phyloP scores from a whole-genome alignment of 2,329 filamentous ascomycete species.

The Aspergillus pseudotamarii region DNA sequence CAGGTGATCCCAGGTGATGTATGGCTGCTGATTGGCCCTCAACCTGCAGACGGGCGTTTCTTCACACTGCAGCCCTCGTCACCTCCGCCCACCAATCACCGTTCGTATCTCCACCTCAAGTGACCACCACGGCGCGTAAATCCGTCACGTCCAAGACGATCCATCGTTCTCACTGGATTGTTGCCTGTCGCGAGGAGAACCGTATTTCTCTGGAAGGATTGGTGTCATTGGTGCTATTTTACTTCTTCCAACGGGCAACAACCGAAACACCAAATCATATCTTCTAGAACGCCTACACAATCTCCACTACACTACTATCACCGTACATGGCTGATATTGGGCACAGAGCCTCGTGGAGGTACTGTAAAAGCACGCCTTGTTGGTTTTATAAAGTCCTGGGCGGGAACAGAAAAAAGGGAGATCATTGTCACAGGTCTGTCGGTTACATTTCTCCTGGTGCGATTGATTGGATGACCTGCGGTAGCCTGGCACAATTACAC shows the following conservation, averaged over 20 bases:
- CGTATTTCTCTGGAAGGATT: slow-evolving; percentile 5
- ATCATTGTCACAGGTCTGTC: not conserved
- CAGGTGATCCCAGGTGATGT: not conserved
- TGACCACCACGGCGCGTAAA: slow-evolving; percentile 26
- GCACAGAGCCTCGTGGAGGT: not conserved
- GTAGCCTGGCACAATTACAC: not conserved
- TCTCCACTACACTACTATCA: not conserved
- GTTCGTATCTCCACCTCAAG: slow-evolving; percentile 13
- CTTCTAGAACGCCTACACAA: not conserved
- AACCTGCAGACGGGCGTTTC: slow-evolving; percentile 23
- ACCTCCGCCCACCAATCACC: slow-evolving; percentile 23
- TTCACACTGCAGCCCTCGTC: slow-evolving; percentile 30
- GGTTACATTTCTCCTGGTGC: too few relatives aligned
- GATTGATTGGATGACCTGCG: not conserved
- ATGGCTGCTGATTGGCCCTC: slow-evolving; percentile 17
- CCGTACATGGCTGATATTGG: not conserved
- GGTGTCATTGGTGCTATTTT: slow-evolving; percentile 5
- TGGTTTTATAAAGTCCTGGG: not conserved
- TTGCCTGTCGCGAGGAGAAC: not conserved
- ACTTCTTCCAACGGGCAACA: not conserved
- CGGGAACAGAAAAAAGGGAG: not conserved
- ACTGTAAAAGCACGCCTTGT: not conserved
- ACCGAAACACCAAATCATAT: not conserved
- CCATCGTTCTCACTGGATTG: not conserved
- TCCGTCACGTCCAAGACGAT: not conserved